phyloP scores from a whole-genome alignment of 768 basidiomycete genomes.

The Amanita exitialis region DNA sequence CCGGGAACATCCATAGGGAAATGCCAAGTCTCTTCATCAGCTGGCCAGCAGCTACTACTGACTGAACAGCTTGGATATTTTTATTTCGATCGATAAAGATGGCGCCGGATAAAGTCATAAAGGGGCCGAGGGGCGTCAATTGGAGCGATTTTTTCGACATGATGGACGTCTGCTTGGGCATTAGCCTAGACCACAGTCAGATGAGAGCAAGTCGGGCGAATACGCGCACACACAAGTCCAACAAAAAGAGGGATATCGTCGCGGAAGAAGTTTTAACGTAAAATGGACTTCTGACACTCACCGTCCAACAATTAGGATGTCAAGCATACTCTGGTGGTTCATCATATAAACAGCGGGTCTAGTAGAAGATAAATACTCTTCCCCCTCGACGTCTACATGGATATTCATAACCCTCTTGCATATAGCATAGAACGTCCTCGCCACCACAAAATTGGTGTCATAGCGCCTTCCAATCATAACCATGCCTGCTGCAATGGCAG shows the following conservation, averaged over 20 bases:
- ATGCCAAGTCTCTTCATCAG: constrained; percentile 61
- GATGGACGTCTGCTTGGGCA: constrained; percentile 76
- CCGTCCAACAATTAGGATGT: constrained; percentile 77
- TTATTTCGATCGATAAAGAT: constrained; percentile 90
- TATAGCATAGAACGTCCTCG: constrained; percentile 69
- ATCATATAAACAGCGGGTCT: constrained; percentile 68
- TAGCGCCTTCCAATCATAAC: constrained; percentile 56
- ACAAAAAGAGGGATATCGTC: constrained; percentile 4
- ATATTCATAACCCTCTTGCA: constrained; percentile 58
- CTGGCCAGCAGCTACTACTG: constrained; percentile 68
- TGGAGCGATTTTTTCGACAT: constrained; percentile 90
- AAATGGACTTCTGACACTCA: constrained; percentile 24
- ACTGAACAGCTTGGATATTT: constrained; percentile 59
- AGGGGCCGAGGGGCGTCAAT: constrained; percentile 84
- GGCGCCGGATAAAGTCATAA: constrained; percentile 81
- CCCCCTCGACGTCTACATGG: constrained; percentile 72
- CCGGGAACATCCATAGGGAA: constrained; percentile 92
- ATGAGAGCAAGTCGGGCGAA: constrained; percentile 5
- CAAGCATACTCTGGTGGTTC: constrained; percentile 93
- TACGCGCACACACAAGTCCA: constrained; percentile 3
- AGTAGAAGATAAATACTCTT: constrained; percentile 58
- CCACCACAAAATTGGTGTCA: constrained; percentile 79
- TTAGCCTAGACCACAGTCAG: constrained; percentile 38
- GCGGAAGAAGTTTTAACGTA: not conserved
- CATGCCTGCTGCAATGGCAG: constrained; percentile 58